These are phyloP conservation scores for Macrocystidia cucumis DNA, from an alignment of 1,284 basidiomycete species.

Conservation along the genomic window DNA sequence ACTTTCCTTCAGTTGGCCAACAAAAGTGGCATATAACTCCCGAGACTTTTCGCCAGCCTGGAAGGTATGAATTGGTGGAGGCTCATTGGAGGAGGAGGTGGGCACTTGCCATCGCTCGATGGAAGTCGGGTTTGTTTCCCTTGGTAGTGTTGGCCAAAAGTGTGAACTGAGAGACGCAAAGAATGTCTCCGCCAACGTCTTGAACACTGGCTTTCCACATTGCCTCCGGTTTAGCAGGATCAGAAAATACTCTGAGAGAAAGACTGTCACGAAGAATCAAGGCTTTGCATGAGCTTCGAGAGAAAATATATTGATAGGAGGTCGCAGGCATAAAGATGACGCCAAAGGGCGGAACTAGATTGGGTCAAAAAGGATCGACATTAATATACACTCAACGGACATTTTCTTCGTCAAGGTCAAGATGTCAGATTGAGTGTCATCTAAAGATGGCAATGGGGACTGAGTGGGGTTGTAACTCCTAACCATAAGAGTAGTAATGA, in stretches of 20 bases:
- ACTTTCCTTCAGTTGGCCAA: constrained; percentile 53
- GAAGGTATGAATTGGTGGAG: background rate
- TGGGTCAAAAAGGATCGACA: constrained; percentile 1
- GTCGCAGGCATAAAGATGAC: background rate
- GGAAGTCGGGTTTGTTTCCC: constrained; percentile 87
- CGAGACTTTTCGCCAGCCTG: constrained; percentile 65
- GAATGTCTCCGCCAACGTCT: constrained; percentile 79
- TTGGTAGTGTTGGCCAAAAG: constrained; percentile 82
- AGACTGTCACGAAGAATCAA: constrained; percentile 34
- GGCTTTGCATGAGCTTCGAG: background rate
- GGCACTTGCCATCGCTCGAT: constrained; percentile 76
- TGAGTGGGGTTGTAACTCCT: constrained; percentile 8
- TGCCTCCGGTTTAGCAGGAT: constrained; percentile 39
- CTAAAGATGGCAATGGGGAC: constrained; percentile 32
- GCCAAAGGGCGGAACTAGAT: too few species aligned
- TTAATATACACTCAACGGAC: constrained; percentile 29
- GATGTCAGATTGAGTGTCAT: constrained; percentile 72
- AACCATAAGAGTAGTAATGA: constrained; percentile 3
- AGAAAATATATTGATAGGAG: background rate
- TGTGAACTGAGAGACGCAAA: constrained; percentile 91
- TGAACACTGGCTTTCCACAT: constrained; percentile 84
- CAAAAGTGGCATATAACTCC: constrained; percentile 64
- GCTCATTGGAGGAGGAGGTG: constrained; percentile 5
- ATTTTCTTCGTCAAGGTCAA: constrained; percentile 74
- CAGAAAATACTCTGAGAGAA: constrained; percentile 66